Conservation (phyloP, 768 basidiomycete genomes). For the Boletus tylopilopsis region DNA sequence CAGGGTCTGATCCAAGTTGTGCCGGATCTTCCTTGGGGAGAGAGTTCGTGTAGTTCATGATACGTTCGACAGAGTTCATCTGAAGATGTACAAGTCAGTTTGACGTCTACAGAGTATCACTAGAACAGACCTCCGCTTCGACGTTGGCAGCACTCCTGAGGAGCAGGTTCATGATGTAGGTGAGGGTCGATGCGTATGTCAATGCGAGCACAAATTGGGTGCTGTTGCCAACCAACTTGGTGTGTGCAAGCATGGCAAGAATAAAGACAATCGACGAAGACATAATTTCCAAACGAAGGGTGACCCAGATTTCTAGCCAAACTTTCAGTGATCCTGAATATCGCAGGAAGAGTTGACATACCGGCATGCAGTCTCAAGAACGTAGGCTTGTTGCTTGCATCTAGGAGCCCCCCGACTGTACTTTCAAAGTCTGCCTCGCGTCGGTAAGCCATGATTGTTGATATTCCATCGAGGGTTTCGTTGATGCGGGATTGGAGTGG, state of each 20-base stretch:
- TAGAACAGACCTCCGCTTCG: conserved; percentile 22
- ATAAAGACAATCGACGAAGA: conserved; percentile 24
- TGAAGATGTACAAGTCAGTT: conserved; percentile 1
- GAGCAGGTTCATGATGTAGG: conserved; percentile 29
- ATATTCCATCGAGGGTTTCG: conserved; percentile 46
- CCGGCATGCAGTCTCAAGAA: conserved; percentile 27
- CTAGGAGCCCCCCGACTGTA: conserved; percentile 19
- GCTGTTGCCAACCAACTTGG: conserved; percentile 20
- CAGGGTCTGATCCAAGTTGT: conserved; percentile 20
- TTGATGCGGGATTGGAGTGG: conserved; percentile 50
- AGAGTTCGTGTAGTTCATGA: conserved; percentile 23
- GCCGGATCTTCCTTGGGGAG: conserved; percentile 24
- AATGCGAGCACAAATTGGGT: conserved; percentile 27
- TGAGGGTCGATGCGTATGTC: conserved; percentile 25
- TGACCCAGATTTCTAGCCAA: conserved; percentile 29
- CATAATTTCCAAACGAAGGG: conserved; percentile 29
- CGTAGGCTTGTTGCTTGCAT: conserved; percentile 26
- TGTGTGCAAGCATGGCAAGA: conserved; percentile 28
- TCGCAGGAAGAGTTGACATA: conserved; percentile 4
- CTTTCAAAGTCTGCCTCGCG: conserved; percentile 26
- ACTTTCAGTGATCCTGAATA: not conserved
- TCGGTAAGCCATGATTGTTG: conserved; percentile 47
- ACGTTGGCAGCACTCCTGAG: conserved; percentile 25
- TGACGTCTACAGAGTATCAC: not conserved
- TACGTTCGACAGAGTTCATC: conserved; percentile 30